Conservation (phyloP, 2,329 filamentous ascomycete species). For the Calonectria montana region DNA sequence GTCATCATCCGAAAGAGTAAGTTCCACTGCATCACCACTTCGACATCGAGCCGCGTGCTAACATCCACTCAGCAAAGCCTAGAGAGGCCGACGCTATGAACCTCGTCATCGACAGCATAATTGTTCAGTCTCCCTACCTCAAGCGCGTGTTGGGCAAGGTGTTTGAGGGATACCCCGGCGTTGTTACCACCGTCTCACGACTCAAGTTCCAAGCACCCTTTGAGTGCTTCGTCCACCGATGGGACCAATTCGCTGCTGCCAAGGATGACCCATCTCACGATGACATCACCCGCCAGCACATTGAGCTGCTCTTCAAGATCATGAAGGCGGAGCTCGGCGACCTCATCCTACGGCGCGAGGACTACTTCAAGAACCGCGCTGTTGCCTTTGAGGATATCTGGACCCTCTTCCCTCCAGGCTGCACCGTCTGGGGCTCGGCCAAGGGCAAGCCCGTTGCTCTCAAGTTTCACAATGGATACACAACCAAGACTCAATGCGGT, state of each 20-base stretch:
- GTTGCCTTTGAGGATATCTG: conserved; percentile 65
- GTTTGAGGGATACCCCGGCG: conserved; percentile 68
- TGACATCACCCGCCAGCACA: conserved; percentile 55
- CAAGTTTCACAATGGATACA: conserved; percentile 51
- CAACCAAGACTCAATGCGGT: conserved; percentile 51
- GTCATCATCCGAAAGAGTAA: conserved; percentile 66
- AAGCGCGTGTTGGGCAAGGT: conserved; percentile 67
- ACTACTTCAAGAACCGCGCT: conserved; percentile 64
- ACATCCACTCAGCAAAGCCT: conserved; percentile 44
- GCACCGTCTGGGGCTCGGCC: conserved; percentile 52
- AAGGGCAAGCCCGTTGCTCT: conserved; percentile 54
- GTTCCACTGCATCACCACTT: not conserved
- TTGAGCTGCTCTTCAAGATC: conserved; percentile 58
- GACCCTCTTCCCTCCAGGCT: conserved; percentile 64
- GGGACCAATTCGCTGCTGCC: conserved; percentile 60
- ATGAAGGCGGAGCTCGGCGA: conserved; percentile 64
- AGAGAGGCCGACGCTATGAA: conserved; percentile 69
- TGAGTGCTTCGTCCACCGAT: conserved; percentile 74
- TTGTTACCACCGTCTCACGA: conserved; percentile 68
- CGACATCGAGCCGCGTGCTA: not conserved
- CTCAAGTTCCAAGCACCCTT: conserved; percentile 72
- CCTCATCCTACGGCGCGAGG: conserved; percentile 60
- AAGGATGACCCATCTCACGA: conserved; percentile 56
- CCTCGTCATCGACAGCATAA: conserved; percentile 70
- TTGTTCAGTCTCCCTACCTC: conserved; percentile 72